These are phyloP conservation scores for Neonectria hederae DNA, from an alignment of 2,329 filamentous ascomycete species.

Conservation along the genomic window DNA sequence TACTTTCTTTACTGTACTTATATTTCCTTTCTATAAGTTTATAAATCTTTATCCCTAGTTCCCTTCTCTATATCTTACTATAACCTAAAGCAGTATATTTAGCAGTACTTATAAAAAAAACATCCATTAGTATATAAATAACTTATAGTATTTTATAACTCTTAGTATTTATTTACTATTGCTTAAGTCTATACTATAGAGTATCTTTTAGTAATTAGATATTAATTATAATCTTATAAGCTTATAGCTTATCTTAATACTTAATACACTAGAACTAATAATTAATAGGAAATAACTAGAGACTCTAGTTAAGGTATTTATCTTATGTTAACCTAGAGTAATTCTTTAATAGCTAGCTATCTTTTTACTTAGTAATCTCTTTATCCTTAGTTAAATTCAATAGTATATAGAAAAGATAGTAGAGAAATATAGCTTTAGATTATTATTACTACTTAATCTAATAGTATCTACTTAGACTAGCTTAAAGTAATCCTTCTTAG, in stretches of 20 bases:
- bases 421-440: conserved; percentile 9
- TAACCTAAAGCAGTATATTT: background rate
- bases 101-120: background rate
- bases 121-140: background rate
- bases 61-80: background rate
- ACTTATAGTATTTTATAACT: conserved; percentile 16
- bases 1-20: conserved; percentile 17
- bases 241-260: conserved; percentile 5
- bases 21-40: conserved; percentile 10
- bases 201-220: conserved; percentile 12
- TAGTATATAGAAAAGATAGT: background rate
- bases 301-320: background rate
- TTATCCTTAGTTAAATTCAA: background rate
- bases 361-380: conserved; percentile 6
- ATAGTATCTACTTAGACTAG: conserved; percentile 14
- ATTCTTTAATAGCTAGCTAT: conserved; percentile 14
- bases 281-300: background rate
- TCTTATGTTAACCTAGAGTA: conserved; percentile 2
- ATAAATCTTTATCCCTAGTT: background rate
- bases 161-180: conserved; percentile 1
- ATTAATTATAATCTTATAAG: conserved; percentile 14
- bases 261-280: background rate
- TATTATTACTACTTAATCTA: conserved; percentile 3
- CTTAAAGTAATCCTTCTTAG: conserved; percentile 13
- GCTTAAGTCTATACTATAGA: conserved; percentile 11